Evolutionary conservation across 2,329 filamentous ascomycete species (phyloP), one percentile per base, ranked within the genome.

Genomic region (Sarocladium brachiariae): DNA sequence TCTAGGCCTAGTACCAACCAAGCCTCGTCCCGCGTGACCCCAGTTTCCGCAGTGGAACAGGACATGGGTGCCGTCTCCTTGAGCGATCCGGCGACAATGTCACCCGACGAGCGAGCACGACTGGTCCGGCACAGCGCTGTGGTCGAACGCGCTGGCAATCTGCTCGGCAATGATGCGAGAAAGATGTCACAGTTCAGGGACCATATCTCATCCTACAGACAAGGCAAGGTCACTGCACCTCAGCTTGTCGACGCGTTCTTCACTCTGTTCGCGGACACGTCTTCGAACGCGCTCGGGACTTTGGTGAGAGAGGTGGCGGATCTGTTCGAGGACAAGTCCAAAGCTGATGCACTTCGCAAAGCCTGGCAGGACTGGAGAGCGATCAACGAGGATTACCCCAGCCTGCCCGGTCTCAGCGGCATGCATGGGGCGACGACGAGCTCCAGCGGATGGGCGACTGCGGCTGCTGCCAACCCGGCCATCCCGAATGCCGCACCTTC

Each of bases 361-460:
- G 89, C 91, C 1, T 96, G 92, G 90, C 89, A 89, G 58, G 88
- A 96, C 67, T 96, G 92, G 89, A 88, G 89, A 43, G 90, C 90
- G 33, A 93, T 95, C 69, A 95, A 95, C 57, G 91, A 96, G 67
- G 91, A 96, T 64, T 97, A 96, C 58, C 92, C 92, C 0, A 89
- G 87, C 2, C 73, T 97, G 1, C 91, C 92, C 1, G 86, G 86
- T 0, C 77, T 88, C 1, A 78, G 80, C 50, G 85, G 86, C 48
- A 80, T 85, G 67, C 76, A 83, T 33, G 83, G 84, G 23, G 76
- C 73, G 3, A 77, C 78, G 0, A 77, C 77, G 0, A 70, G 75
- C 8, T 77, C 69, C 9, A 77, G 72, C 51, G 79, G 78, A 52
- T 81, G 86, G 82, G 82, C 66, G 56, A 72, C 64, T 38, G 87